Percentiles rank a stretch among this genome's conserved stretches.
Evolutionary conservation across 768 basidiomycete genomes (phyloP).

Genomic region (Baorangia bicolor): DNA sequence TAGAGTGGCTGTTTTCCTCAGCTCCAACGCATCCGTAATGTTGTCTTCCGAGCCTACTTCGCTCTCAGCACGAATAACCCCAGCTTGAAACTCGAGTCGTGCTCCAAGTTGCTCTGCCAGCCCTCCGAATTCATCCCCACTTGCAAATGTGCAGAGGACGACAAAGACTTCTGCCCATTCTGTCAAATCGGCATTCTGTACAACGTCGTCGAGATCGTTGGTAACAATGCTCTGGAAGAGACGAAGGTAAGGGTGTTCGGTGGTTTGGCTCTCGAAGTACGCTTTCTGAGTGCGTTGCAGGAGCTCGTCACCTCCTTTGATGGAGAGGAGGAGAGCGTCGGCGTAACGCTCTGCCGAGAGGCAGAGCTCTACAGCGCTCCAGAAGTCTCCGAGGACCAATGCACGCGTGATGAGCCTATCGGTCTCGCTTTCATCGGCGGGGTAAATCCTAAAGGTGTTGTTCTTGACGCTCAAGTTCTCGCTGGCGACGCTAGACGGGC

Average conservation of each 20-base stretch:
- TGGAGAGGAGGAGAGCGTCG: constrained; percentile 92
- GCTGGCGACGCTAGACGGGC: constrained; percentile 75
- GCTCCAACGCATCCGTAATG: constrained; percentile 36
- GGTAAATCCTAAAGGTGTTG: constrained; percentile 89
- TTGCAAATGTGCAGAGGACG: constrained; percentile 92
- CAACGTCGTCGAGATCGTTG: constrained; percentile 88
- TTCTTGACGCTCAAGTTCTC: constrained; percentile 51
- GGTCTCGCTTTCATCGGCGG: constrained; percentile 79
- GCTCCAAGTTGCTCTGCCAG: constrained; percentile 91
- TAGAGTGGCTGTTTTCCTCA: constrained; percentile 84
- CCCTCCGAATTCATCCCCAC: constrained; percentile 77
- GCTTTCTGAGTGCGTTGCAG: constrained; percentile 86
- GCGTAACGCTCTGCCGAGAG: constrained; percentile 87
- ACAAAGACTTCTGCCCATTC: constrained; percentile 99
- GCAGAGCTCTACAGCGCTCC: constrained; percentile 87
- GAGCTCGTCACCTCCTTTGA: constrained; percentile 85
- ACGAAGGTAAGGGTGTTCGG: constrained; percentile 80
- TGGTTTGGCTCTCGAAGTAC: constrained; percentile 84
- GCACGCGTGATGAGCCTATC: constrained; percentile 91
- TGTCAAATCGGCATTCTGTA: constrained; percentile 90
- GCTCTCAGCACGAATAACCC: constrained; percentile 51
- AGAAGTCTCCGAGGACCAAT: constrained; percentile 94
- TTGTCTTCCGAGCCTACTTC: constrained; percentile 43
- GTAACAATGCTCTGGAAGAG: constrained; percentile 94
- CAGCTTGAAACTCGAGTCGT: constrained; percentile 84